Conservation (phyloP, 2,329 filamentous ascomycete genomes). For the Penicillium sclerotiorum region DNA sequence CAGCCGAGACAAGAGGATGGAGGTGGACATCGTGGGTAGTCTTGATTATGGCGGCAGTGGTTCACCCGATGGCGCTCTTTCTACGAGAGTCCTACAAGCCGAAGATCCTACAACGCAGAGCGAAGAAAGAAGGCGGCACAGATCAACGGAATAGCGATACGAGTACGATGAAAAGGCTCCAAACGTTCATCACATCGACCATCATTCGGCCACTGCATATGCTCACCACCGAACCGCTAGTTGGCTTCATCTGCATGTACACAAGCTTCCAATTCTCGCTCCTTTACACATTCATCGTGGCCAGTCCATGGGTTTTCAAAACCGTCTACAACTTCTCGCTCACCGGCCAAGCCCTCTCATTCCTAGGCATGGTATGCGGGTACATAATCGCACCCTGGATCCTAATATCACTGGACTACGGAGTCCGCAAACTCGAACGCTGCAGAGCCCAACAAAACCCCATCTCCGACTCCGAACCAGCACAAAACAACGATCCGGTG, state of each 20-base stretch:
- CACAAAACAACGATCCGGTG: too few species aligned
- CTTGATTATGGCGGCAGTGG: slow-evolving; percentile 61
- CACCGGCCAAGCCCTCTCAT: slow-evolving; percentile 72
- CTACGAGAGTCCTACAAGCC: slow-evolving; percentile 68
- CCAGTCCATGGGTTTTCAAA: slow-evolving; percentile 80
- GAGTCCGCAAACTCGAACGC: slow-evolving; percentile 59
- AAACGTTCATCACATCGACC: slow-evolving; percentile 28
- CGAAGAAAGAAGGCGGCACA: background rate
- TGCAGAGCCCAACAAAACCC: slow-evolving; percentile 12
- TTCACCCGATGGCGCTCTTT: slow-evolving; percentile 63
- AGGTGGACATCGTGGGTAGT: slow-evolving; percentile 74
- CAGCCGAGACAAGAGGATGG: slow-evolving; percentile 65
- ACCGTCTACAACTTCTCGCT: slow-evolving; percentile 55
- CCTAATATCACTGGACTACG: slow-evolving; percentile 45
- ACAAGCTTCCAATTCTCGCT: slow-evolving; percentile 76
- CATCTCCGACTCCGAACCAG: slow-evolving; percentile 47
- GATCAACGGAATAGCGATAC: too few species aligned
- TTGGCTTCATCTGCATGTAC: slow-evolving; percentile 68
- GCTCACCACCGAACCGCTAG: slow-evolving; percentile 70
- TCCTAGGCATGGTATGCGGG: slow-evolving; percentile 77
- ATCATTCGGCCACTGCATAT: slow-evolving; percentile 62
- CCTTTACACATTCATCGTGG: slow-evolving; percentile 82
- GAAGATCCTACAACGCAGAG: slow-evolving; percentile 5
- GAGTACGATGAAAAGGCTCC: background rate
- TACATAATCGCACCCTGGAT: slow-evolving; percentile 57